Evolutionary conservation across 768 basidiomycete genomes (phyloP), one percentile per base, ranked within the genome.

Genomic region (Psilocybe cyanescens): DNA sequence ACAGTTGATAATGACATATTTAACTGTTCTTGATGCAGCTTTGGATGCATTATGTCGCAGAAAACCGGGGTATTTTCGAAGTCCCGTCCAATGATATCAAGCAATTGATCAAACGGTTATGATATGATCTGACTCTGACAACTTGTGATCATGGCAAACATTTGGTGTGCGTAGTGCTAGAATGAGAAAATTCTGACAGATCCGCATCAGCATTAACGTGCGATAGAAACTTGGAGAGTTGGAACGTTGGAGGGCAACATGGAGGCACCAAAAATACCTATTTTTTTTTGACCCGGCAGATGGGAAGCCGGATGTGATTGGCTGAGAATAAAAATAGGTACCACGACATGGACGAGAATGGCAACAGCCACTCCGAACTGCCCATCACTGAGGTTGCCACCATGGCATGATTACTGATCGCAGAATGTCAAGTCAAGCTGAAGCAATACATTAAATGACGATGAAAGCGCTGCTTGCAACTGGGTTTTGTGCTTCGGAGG

Each of bases 281-380:
- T 50, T 19, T 30, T 29, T 19, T 24, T 24, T 24, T 24, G 24
- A 2, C 24, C 24, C 24, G 45, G 44, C 35, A 37, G 35, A 55
- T 54, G 33, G 28, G 8, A 14, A 14, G 19, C 4, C 11, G 31
- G n/a, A 33, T 14, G 11, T 49, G 56, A 49, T 57, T 49, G 46
- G 56, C 31, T 48, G 56, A 33, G 28, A 16, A 33, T 51, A 66
- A 61, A 60, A 66, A 66, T 66, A 66, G 41, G 41, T 5, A 44
- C 41, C 41, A n/a, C 41, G 14, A 49, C 54, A 35, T 51, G 41
- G 8, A 58, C 48, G 57, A 57, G 46, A 57, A 61, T 59, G 58
- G 64, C 57, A 65, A 62, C 67, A 59, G 61, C 67, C 60, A 63
- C 44, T 53, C 67, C 64, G 67, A 65, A 52, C 59, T 68, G 62